A percentile compares a stretch with the other conserved stretches of the same genome.
These are phyloP conservation scores for Entomortierella beljakovae DNA, from an alignment of 192 early-diverging fungal genomes.

Conservation along the genomic window DNA sequence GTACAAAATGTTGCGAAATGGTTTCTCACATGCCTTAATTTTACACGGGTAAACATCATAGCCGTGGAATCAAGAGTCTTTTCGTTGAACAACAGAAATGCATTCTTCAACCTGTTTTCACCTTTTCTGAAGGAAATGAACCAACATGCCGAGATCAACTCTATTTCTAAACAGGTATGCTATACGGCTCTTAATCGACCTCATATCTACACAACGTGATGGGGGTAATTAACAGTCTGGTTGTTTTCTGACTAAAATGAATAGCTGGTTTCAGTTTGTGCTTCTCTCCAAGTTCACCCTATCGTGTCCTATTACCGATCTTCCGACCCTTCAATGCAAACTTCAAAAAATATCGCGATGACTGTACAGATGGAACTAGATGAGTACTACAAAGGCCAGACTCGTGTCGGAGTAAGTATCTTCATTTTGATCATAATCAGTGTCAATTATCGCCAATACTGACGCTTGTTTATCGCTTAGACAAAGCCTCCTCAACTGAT, in stretches of 20 bases:
- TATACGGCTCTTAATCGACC: conserved; percentile 54
- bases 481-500: conserved; percentile 69
- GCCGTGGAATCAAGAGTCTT: conserved; percentile 46
- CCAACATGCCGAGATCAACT: conserved; percentile 31
- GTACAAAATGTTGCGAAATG: too few species aligned
- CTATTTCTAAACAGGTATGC: conserved; percentile 43
- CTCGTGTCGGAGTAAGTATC: conserved; percentile 67
- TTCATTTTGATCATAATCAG: background rate
- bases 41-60: conserved; percentile 16
- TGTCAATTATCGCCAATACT: background rate
- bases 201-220: background rate
- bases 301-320: conserved; percentile 92
- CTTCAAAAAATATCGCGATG: conserved; percentile 79
- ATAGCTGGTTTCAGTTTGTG: conserved; percentile 89
- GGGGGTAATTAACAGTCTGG: background rate
- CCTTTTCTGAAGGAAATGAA: conserved; percentile 27
- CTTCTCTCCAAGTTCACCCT: conserved; percentile 91
- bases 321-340: conserved; percentile 73
- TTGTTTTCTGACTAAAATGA: conserved; percentile 8
- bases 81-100: conserved; percentile 27
- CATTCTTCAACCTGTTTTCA: conserved; percentile 52
- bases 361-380: conserved; percentile 90
- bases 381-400: conserved; percentile 74
- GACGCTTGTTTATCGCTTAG: conserved; percentile 9
- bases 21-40: too few species aligned